Base-by-base conservation (phyloP, 2,329 filamentous ascomycete species). In the Fusarium cicatricum region DNA sequence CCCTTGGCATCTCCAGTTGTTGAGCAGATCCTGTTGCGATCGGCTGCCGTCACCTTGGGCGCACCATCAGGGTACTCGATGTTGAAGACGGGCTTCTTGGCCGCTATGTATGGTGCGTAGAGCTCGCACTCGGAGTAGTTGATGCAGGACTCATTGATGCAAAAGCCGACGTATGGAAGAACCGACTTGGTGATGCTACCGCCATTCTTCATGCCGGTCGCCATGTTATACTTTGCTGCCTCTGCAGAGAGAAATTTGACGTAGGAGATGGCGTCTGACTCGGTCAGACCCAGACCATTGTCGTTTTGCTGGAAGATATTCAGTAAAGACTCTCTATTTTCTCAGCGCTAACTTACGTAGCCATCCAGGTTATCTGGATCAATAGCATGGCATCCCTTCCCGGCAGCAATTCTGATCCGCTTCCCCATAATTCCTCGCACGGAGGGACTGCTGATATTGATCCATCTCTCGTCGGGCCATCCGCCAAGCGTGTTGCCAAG, bases 321-420 rank as follows among this genome's bases (percentile, higher is more conserved):
- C 0, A 45, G 40, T 36, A 0, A 0, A 3, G n/a, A 0, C 2
- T 4, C 3, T 4, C 0, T 6, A n/a, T 1, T 0, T 4, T 2
- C 1, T 7, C 4, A 0, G 4, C 0, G 0, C 3, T 10, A 1
- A 76, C 77, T 73, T 62, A 81, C 78, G 66, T 84, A 90, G 1
- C 79, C 86, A 65, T 90, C 88, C 9, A 90, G 81, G 57, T 90
- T 90, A 68, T 91, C 88, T 0, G 87, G 85, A 67, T 90, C 88
- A 11, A 90, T 81, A 3, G 83, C 89, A 66, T 89, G 84, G 60
- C 87, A 90, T 2, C 86, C 85, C 69, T 89, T 89, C 15, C 77
- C 58, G 3, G 72, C 72, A 0, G 89, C 89, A 19, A 85, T 63
- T 23, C 82, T 75, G 29, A 91, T 82, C 12, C 88, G 80, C 12